phyloP scores from a whole-genome alignment of 192 early-diverging fungal species.

The Podila horticola region DNA sequence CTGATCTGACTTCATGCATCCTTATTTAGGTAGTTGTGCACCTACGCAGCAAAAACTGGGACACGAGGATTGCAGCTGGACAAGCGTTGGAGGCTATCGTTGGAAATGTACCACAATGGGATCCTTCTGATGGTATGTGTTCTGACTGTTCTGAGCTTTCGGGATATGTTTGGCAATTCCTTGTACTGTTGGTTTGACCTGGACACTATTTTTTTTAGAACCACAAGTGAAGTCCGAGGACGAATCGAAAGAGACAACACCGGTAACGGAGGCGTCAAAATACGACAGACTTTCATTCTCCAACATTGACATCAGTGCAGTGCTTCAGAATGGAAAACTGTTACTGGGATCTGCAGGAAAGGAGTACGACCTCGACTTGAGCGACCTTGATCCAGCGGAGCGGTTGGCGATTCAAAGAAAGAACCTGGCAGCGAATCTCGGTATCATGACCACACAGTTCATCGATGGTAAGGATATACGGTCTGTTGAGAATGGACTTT shows the following conservation, averaged over 20 bases:
- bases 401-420: conserved; percentile 85
- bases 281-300: conserved; percentile 77
- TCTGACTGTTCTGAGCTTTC: not conserved
- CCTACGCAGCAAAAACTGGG: conserved; percentile 91
- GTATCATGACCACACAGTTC: conserved; percentile 84
- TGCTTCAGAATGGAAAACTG: conserved; percentile 80
- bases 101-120: conserved; percentile 88
- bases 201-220: conserved; percentile 10
- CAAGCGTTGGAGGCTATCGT: conserved; percentile 93
- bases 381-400: conserved; percentile 82
- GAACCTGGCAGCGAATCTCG: conserved; percentile 85
- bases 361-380: conserved; percentile 90
- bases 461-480: conserved; percentile 72
- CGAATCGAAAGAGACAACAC: conserved; percentile 17
- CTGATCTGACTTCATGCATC: conserved; percentile 2
- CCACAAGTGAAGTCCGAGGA: conserved; percentile 19
- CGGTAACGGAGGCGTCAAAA: conserved; percentile 17
- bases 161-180: too few relatives aligned
- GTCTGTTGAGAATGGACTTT: not conserved
- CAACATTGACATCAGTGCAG: conserved; percentile 84
- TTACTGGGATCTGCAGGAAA: conserved; percentile 89
- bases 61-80: conserved; percentile 94
- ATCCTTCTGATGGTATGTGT: conserved; percentile 57
- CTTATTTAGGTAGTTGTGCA: conserved; percentile 79
- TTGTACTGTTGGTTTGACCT: not conserved